These are phyloP conservation scores for Globisporangium nunn DNA, from an alignment of 352 stramenopile genomes.

Conservation along the genomic window DNA sequence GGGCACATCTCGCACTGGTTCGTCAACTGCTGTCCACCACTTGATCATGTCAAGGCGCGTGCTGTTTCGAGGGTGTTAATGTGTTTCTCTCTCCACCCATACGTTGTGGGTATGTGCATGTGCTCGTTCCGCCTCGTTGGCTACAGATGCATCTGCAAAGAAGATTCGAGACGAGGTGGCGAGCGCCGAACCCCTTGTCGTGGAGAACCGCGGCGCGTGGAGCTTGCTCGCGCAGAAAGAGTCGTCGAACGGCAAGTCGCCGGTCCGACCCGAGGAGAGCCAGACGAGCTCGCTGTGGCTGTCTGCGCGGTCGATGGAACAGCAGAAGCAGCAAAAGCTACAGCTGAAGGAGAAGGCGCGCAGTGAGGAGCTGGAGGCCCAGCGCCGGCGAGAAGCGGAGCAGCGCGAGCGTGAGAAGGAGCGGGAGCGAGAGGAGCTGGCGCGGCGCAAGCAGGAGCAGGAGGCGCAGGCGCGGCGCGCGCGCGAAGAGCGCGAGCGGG, in stretches of 20 bases:
- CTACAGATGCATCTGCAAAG: constrained; percentile 45
- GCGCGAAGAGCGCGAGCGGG: constrained; percentile 42
- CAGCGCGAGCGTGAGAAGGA: constrained; percentile 62
- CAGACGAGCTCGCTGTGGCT: constrained; percentile 78
- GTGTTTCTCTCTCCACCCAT: neutral
- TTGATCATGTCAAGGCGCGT: no score
- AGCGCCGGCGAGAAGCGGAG: constrained; percentile 59
- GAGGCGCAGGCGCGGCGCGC: constrained; percentile 52
- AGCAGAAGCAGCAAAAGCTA: constrained; percentile 84
- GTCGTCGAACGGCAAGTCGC: constrained; percentile 43
- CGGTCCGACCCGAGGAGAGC: constrained; percentile 52
- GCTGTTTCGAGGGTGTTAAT: neutral
- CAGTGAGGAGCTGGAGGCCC: constrained; percentile 53
- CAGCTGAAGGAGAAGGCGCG: constrained; percentile 79
- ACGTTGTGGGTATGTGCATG: neutral
- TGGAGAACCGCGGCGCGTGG: constrained; percentile 82
- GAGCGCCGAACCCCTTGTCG: constrained; percentile 53
- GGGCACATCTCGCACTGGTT: constrained; percentile 29
- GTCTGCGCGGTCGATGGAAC: constrained; percentile 77
- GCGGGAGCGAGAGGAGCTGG: constrained; percentile 55
- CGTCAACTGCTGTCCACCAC: constrained; percentile 9
- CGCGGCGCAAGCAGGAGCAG: constrained; percentile 55
- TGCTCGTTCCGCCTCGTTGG: neutral
- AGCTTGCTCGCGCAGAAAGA: constrained; percentile 80
- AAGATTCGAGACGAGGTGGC: constrained; percentile 72